Percentiles rank a stretch among this genome's conserved stretches.
Evolutionary conservation across 2,329 filamentous ascomycete species (phyloP).

Genomic region (Botryotinia globosa): DNA sequence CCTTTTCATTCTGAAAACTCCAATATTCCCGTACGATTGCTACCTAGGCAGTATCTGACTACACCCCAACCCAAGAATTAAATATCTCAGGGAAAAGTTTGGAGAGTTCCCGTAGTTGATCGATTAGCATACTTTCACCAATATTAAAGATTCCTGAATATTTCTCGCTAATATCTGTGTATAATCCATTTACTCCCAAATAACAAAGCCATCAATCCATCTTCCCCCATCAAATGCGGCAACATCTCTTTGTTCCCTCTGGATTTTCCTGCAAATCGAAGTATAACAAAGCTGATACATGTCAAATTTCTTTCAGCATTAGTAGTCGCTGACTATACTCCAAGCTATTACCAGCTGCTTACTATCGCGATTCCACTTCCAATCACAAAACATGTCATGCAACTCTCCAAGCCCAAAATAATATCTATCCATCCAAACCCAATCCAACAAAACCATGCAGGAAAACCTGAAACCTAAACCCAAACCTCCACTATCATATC

Average conservation of each 20-base stretch:
- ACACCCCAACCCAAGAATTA: too few species aligned
- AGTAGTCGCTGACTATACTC: not conserved
- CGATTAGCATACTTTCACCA: too few species aligned
- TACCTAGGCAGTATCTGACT: too few species aligned
- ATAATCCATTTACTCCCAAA: not conserved
- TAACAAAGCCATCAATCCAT: not conserved
- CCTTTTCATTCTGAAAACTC: too few species aligned
- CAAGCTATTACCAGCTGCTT: not conserved
- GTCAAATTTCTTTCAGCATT: not conserved
- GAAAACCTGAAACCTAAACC: too few species aligned
- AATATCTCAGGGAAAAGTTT: too few species aligned
- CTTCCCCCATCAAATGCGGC: not conserved
- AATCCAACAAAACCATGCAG: not conserved
- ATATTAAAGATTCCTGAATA: too few species aligned
- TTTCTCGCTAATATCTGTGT: not conserved
- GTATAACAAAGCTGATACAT: not conserved
- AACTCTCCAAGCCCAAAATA: not conserved
- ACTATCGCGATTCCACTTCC: not conserved
- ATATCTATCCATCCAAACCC: not conserved
- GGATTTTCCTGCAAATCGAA: not conserved
- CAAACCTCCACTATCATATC: not conserved
- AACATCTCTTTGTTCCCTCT: not conserved
- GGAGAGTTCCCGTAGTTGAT: too few species aligned
- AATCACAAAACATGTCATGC: not conserved
- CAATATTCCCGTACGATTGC: too few species aligned